These are phyloP conservation scores for Spergularia bocconei DNA, from an alignment of 148 eudicot species.

Conservation along the genomic window DNA sequence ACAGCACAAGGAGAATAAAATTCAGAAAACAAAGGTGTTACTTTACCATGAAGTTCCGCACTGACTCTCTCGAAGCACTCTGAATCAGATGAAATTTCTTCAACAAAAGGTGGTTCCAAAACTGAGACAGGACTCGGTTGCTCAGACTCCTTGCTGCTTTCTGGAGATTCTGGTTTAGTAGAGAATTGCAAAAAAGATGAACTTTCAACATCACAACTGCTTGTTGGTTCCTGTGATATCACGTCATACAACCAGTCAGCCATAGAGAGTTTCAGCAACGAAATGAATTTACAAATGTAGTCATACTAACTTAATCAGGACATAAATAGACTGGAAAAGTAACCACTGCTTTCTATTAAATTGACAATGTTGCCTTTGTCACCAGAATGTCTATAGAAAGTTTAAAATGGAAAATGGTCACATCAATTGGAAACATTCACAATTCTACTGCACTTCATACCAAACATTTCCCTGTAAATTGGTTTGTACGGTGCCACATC, in stretches of 20 bases:
- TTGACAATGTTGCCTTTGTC: not conserved
- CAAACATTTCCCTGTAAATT: not conserved
- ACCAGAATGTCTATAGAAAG: not conserved
- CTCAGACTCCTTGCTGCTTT: conserved; percentile 69
- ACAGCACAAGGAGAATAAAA: not conserved
- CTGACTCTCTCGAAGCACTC: conserved; percentile 82
- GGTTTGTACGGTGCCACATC: conserved; percentile 5
- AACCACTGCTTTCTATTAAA: not conserved
- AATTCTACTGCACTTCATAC: not conserved
- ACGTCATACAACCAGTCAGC: conserved; percentile 8
- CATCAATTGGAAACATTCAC: not conserved
- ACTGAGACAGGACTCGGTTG: conserved; percentile 84
- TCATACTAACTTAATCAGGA: not conserved
- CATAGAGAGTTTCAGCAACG: conserved; percentile 10
- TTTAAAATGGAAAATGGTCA: not conserved
- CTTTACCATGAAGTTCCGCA: conserved; percentile 78
- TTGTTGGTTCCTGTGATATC: conserved; percentile 40
- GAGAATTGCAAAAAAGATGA: conserved; percentile 33
- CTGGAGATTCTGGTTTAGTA: conserved; percentile 51
- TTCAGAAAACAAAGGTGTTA: not conserved
- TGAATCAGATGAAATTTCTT: conserved; percentile 71
- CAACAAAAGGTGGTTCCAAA: conserved; percentile 57
- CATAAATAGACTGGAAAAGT: not conserved
- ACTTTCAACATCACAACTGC: conserved; percentile 29
- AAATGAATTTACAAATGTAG: not conserved